Base-by-base conservation (phyloP, 805 yeast genomes). In the Groenewaldozyma salmanticensis region DNA sequence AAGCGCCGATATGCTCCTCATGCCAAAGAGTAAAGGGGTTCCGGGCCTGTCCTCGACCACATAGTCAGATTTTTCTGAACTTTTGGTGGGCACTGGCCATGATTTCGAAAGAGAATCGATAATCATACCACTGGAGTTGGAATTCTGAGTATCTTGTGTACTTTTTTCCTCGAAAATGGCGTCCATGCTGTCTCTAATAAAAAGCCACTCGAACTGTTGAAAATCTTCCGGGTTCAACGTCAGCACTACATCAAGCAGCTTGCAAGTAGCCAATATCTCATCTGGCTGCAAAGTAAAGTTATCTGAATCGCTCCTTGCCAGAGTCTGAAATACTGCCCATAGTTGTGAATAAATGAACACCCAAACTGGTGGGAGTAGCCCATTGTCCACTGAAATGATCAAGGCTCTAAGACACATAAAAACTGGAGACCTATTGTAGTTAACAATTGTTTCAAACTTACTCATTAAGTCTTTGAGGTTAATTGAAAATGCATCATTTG, bases 131-230 rank as follows among this genome's bases (percentile, higher is more conserved):
- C 11, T 24, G 11, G 29, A 24, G 13, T 24, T 24, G 7, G 29
- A 7, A 24, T 24, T 24, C 13, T 13, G 7, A 9, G 7, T 13
- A 9, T 24, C 11, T 9, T 24, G 7, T 9, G 29, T 9, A 9
- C 11, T 9, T n/a, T 38, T 37, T 19, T 31, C 42, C 44, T 69
- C 67, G 50, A 67, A 70, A 22, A 73, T 67, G 16, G 80, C 76
- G 44, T 77, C 79, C 15, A 77, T 68, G 15, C 74, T 77, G 51
- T 81, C 85, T 21, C 78, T 70, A 7, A 90, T 73, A 54, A 86
- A 92, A 1, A 92, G 64, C 97, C 97, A 90, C 52, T 86, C 92
- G 46, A 74, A 59, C 38, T 47, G 54, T 60, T 78, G 79, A 66
- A 90, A 70, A 43, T 86, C 95, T 55, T 88, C 96, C 33, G 71